Conservation (phyloP, 2,329 filamentous ascomycete genomes). For the Phyllosticta citrichinensis region DNA sequence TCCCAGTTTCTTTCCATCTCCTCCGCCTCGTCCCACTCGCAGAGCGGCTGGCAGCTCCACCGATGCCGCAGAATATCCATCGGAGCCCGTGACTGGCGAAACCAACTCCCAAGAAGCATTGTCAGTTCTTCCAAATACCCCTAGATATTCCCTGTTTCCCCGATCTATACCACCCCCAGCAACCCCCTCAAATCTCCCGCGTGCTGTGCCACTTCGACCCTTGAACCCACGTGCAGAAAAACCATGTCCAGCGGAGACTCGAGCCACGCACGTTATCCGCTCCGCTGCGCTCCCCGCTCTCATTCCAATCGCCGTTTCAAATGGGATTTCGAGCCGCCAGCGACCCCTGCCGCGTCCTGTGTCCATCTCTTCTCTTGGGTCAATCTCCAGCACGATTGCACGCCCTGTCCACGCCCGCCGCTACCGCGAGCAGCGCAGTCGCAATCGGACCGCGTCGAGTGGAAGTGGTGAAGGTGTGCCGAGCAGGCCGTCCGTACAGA, state of each 20-base stretch:
- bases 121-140: slow-evolving; percentile 12
- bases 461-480: neutral
- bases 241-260: neutral
- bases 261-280: slow-evolving; percentile 2
- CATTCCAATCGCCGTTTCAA: slow-evolving; percentile 27
- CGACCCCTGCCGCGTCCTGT: slow-evolving; percentile 18
- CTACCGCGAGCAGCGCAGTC: neutral
- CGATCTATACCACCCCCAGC: neutral
- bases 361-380: slow-evolving; percentile 23
- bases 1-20: neutral
- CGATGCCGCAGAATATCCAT: neutral
- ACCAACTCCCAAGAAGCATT: neutral
- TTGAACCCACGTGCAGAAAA: neutral
- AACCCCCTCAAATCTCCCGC: neutral
- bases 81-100: neutral
- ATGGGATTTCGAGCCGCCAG: slow-evolving; percentile 22
- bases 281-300: slow-evolving; percentile 28
- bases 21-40: neutral
- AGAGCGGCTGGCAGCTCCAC: neutral
- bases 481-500: neutral
- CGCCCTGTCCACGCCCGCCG: neutral
- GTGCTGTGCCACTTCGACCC: neutral
- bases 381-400: slow-evolving; percentile 11
- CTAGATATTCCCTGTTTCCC: neutral
- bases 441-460: neutral